These are phyloP conservation scores for Clavispora vitiphila DNA, from an alignment of 805 yeast species.

Conservation along the genomic window DNA sequence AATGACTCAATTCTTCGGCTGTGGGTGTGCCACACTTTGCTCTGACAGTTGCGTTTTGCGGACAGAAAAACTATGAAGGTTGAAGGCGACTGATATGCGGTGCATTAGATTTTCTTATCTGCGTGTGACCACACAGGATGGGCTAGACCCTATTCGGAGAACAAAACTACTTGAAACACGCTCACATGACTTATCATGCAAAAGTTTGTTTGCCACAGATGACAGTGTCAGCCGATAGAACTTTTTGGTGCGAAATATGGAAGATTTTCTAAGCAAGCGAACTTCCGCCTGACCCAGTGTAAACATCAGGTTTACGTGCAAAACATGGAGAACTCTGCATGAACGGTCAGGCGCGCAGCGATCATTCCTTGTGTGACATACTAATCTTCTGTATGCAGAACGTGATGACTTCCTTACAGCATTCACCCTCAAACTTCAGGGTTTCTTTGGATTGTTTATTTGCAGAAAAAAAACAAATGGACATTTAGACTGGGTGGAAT, in stretches of 20 bases:
- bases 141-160: background rate
- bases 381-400: constrained; percentile 3
- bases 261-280: background rate
- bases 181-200: no score
- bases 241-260: background rate
- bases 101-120: background rate
- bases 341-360: constrained; percentile 10
- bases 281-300: background rate
- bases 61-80: no score
- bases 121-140: background rate
- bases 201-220: no score
- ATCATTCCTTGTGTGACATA: constrained; percentile 10
- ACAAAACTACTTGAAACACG: background rate
- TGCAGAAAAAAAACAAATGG: background rate
- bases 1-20: no score
- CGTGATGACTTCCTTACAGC: constrained; percentile 8
- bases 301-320: background rate
- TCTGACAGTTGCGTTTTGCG: no score
- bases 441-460: background rate
- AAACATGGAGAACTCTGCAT: constrained; percentile 11
- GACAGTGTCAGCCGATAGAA: background rate
- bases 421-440: background rate
- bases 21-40: no score
- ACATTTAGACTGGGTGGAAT: background rate
- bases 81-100: background rate